Conservation (phyloP, 345 rosid species). For the Citrus mangshanensis region DNA sequence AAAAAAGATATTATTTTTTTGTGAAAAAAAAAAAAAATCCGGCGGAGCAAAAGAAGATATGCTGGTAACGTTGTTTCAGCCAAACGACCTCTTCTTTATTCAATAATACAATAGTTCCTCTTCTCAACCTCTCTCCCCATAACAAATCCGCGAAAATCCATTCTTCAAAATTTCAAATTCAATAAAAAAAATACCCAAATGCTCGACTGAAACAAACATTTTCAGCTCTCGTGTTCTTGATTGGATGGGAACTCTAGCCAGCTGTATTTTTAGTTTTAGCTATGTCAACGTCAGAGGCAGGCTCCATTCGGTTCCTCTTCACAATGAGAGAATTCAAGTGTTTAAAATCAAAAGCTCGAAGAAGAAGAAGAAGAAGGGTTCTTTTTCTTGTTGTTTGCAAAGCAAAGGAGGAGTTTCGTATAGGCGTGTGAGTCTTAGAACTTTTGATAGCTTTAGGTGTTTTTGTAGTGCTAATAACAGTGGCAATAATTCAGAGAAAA, state of each 20-base stretch:
- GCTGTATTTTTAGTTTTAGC: slow-evolving; percentile 37
- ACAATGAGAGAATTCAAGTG: slow-evolving; percentile 16
- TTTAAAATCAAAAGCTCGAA: slow-evolving; percentile 14
- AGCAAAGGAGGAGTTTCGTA: slow-evolving; percentile 14
- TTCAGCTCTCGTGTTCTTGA: background rate
- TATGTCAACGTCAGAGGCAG: slow-evolving; percentile 33
- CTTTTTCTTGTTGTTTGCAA: slow-evolving; percentile 20
- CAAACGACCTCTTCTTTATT: background rate
- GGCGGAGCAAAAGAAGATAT: background rate
- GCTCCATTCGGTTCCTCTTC: slow-evolving; percentile 24
- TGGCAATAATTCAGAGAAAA: slow-evolving; percentile 18
- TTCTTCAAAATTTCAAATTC: background rate
- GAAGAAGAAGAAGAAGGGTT: background rate
- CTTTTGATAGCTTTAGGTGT: slow-evolving; percentile 36
- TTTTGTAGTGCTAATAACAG: slow-evolving; percentile 27
- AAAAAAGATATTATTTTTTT: background rate
- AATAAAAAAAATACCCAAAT: background rate
- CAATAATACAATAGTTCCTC: too few species aligned
- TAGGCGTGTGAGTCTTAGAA: slow-evolving; percentile 17
- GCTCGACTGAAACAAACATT: background rate
- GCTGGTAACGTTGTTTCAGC: slow-evolving; percentile 2
- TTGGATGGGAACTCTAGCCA: slow-evolving; percentile 66
- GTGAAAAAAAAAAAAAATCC: background rate
- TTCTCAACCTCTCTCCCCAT: background rate
- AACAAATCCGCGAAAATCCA: background rate